These are phyloP conservation scores for Mrakia hoshinonis DNA, from an alignment of 768 basidiomycete genomes.

Conservation along the genomic window DNA sequence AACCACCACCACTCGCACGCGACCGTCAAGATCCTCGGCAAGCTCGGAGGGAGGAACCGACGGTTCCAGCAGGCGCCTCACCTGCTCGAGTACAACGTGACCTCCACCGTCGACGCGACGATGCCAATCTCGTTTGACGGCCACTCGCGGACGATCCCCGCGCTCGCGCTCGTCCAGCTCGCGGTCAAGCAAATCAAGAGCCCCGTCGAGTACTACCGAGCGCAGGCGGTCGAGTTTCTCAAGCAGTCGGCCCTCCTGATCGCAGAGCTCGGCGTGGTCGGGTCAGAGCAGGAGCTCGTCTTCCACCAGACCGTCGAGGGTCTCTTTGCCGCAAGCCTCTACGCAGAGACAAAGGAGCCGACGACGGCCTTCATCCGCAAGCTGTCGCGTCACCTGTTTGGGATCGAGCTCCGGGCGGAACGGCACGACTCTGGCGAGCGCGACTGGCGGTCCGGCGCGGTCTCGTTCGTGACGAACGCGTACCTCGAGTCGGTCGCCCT, in stretches of 20 bases:
- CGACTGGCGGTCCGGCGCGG: neutral
- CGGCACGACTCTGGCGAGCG: conserved; percentile 32
- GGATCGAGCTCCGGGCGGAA: conserved; percentile 53
- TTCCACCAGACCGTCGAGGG: conserved; percentile 66
- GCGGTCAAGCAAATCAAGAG: conserved; percentile 58
- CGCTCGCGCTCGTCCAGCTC: conserved; percentile 57
- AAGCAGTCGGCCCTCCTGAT: conserved; percentile 64
- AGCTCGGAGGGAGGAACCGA: conserved; percentile 88
- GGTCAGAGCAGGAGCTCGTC: conserved; percentile 63
- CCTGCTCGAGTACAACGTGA: conserved; percentile 58
- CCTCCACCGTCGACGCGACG: conserved; percentile 57
- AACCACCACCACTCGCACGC: conserved; percentile 86
- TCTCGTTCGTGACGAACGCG: conserved; percentile 13
- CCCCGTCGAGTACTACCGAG: conserved; percentile 41
- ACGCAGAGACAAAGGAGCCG: conserved; percentile 58
- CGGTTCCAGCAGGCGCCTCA: conserved; percentile 74
- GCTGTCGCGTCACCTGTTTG: conserved; percentile 62
- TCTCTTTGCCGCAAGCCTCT: conserved; percentile 63
- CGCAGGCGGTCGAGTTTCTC: conserved; percentile 46
- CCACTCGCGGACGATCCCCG: conserved; percentile 53
- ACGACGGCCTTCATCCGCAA: conserved; percentile 64
- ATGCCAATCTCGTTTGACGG: conserved; percentile 66
- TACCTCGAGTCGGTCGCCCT: conserved; percentile 28
- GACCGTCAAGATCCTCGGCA: conserved; percentile 90
- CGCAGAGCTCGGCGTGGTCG: conserved; percentile 65